Percentiles rank a stretch among this genome's conserved stretches.
Conservation (phyloP, 106 monocot genomes). For the Platanthera zijinensis region DNA sequence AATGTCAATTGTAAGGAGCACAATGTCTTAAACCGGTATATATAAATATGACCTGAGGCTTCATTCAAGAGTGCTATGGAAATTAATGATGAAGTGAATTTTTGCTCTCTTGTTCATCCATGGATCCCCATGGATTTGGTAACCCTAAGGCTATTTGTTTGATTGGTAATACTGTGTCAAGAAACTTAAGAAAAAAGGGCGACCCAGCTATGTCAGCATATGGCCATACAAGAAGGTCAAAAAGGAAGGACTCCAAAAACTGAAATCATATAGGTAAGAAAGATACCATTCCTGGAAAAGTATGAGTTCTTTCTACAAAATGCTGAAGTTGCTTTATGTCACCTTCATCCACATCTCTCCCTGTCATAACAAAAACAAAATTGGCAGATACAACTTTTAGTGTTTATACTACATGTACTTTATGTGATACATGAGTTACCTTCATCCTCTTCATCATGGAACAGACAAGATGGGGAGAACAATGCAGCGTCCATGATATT, state of each 20-base stretch:
- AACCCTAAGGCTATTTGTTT: no score
- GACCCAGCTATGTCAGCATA: background rate
- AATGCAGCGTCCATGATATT: constrained; percentile 6
- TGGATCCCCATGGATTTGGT: no score
- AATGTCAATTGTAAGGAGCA: no score
- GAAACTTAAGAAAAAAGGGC: background rate
- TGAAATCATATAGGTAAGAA: background rate
- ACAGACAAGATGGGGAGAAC: constrained; percentile 11
- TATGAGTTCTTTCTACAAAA: constrained; percentile 11
- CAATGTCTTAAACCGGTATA: no score
- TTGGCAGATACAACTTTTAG: background rate
- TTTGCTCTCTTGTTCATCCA: no score
- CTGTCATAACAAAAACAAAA: background rate
- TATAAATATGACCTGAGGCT: no score
- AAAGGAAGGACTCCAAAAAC: background rate
- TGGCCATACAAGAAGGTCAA: background rate
- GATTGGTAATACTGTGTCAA: background rate
- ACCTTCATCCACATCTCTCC: constrained; percentile 1
- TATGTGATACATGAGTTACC: background rate
- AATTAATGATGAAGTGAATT: no score
- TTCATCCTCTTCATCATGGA: constrained; percentile 2
- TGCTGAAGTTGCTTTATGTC: background rate
- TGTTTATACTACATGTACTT: background rate
- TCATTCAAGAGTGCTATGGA: no score
- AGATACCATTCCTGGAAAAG: constrained; percentile 9